A percentile compares a stretch with the other conserved stretches of the same genome.
phyloP scores from a whole-genome alignment of 2,329 filamentous ascomycete genomes.

The Pseudodiploospora longispora region DNA sequence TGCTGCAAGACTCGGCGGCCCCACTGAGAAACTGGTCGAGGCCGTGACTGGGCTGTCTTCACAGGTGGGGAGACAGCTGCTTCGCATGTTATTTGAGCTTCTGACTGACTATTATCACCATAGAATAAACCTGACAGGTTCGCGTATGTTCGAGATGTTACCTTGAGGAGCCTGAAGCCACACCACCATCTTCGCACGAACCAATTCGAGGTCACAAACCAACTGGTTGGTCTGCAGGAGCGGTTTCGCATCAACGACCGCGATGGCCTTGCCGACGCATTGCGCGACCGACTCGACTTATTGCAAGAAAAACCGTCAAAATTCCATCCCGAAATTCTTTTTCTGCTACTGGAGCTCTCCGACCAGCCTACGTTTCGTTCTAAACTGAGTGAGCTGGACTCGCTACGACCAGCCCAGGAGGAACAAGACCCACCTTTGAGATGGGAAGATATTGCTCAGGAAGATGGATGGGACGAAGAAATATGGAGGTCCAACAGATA shows the following conservation, averaged over 20 bases:
- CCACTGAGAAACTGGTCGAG: slow-evolving; percentile 65
- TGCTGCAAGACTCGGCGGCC: slow-evolving; percentile 52
- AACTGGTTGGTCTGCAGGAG: slow-evolving; percentile 68
- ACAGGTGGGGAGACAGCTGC: slow-evolving; percentile 33
- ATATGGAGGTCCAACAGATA: slow-evolving; percentile 69
- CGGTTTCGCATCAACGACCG: slow-evolving; percentile 75
- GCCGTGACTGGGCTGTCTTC: slow-evolving; percentile 48
- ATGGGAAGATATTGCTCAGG: slow-evolving; percentile 72
- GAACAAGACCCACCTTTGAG: slow-evolving; percentile 45
- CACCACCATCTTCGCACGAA: slow-evolving; percentile 59
- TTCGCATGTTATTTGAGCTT: neutral
- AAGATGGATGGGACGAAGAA: slow-evolving; percentile 65
- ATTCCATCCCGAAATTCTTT: slow-evolving; percentile 73
- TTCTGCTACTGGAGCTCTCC: slow-evolving; percentile 72
- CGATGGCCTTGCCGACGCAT: slow-evolving; percentile 68
- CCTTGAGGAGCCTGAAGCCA: slow-evolving; percentile 43
- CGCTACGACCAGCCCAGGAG: slow-evolving; percentile 34
- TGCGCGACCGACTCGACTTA: slow-evolving; percentile 51
- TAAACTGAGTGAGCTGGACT: slow-evolving; percentile 53
- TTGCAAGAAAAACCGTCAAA: slow-evolving; percentile 46
- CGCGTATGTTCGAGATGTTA: slow-evolving; percentile 38
- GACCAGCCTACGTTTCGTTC: slow-evolving; percentile 69
- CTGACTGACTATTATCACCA: slow-evolving; percentile 1
- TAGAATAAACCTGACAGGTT: slow-evolving; percentile 28
- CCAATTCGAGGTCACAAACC: slow-evolving; percentile 62